Conservation (phyloP, 2,329 filamentous ascomycete genomes). For the Hymenoscyphus scutula region DNA sequence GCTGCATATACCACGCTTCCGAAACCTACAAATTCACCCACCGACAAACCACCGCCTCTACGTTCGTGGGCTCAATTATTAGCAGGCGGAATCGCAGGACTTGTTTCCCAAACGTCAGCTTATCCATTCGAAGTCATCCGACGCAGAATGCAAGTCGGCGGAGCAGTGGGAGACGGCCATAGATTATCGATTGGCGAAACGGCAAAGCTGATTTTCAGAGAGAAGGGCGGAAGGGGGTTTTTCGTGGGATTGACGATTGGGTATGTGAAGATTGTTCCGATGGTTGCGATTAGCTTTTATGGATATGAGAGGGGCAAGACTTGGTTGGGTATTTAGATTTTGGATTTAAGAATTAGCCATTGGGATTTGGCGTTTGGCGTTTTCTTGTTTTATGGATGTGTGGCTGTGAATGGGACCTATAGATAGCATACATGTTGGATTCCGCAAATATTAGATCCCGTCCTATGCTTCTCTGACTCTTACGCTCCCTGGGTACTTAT, state of each 20-base stretch:
- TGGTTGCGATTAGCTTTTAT: slow-evolving; percentile 72
- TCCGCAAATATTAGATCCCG: too few relatives aligned
- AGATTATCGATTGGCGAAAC: slow-evolving; percentile 78
- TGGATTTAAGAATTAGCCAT: background rate
- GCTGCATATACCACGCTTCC: slow-evolving; percentile 74
- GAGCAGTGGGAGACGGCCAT: slow-evolving; percentile 87
- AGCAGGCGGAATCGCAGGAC: slow-evolving; percentile 80
- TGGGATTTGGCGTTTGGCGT: background rate
- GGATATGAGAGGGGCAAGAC: slow-evolving; percentile 64
- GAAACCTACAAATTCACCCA: slow-evolving; percentile 50
- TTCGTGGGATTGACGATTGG: slow-evolving; percentile 93
- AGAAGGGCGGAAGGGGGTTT: slow-evolving; percentile 78
- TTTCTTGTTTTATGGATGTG: background rate
- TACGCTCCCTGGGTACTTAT: too few relatives aligned
- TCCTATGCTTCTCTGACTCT: too few relatives aligned
- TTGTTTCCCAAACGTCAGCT: slow-evolving; percentile 86
- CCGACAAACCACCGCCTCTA: slow-evolving; percentile 67
- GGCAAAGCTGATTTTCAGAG: slow-evolving; percentile 67
- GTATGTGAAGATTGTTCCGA: slow-evolving; percentile 89
- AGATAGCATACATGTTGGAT: too few relatives aligned
- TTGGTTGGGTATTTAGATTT: slow-evolving; percentile 59
- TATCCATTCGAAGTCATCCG: slow-evolving; percentile 94
- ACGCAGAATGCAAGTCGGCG: slow-evolving; percentile 92
- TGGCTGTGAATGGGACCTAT: too few relatives aligned
- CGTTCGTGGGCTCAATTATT: slow-evolving; percentile 83